phyloP scores from a whole-genome alignment of 2,329 filamentous ascomycete genomes.

The Fusarium hainanense region DNA sequence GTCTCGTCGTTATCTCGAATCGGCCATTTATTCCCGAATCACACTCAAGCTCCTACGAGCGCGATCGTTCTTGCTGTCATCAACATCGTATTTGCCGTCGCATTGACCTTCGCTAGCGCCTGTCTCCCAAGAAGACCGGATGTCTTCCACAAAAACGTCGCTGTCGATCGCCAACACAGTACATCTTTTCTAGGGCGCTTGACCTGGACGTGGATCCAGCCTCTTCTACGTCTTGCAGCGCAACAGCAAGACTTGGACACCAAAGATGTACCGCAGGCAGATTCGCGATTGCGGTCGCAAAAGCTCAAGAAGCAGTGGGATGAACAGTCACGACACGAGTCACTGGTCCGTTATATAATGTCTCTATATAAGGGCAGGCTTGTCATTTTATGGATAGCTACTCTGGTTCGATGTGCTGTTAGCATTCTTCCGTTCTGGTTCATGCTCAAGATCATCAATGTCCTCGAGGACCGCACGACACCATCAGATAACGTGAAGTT shows the following conservation, averaged over 20 bases:
- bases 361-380: conserved; percentile 66
- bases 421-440: conserved; percentile 77
- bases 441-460: conserved; percentile 70
- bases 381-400: conserved; percentile 67
- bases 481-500: conserved; percentile 61
- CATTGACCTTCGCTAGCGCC: conserved; percentile 59
- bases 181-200: conserved; percentile 68
- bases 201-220: conserved; percentile 72
- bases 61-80: conserved; percentile 56
- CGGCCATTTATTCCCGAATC: conserved; percentile 48
- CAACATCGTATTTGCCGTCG: conserved; percentile 57
- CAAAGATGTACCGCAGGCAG: conserved; percentile 69
- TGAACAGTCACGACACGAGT: conserved; percentile 54
- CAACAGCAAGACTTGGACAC: conserved; percentile 69
- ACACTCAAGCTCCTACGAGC: conserved; percentile 46
- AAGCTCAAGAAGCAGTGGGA: conserved; percentile 63
- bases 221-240: conserved; percentile 64
- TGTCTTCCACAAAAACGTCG: conserved; percentile 66
- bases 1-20: conserved; percentile 58
- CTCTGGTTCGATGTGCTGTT: conserved; percentile 63
- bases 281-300: conserved; percentile 62
- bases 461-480: conserved; percentile 66
- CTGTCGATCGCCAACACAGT: conserved; percentile 72
- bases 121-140: conserved; percentile 73
- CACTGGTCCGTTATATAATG: conserved; percentile 69